These are phyloP conservation scores for Dactylellina drechsleri DNA, from an alignment of 2,329 filamentous ascomycete species.

Conservation along the genomic window DNA sequence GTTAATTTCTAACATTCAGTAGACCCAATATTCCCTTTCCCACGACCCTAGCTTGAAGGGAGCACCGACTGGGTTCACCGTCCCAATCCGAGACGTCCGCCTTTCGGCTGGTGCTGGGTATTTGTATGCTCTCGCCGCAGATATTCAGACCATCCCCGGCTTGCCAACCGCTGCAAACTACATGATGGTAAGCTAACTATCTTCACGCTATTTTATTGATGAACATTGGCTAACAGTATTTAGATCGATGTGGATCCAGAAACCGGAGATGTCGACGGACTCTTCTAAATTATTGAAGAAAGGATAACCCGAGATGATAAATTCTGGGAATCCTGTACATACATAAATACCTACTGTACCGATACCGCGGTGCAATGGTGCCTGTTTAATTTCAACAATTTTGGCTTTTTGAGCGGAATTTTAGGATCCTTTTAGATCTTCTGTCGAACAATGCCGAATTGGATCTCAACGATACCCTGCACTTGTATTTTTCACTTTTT, in stretches of 20 bases:
- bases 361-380: not conserved
- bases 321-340: slow-evolving; percentile 3
- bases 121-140: slow-evolving; percentile 91
- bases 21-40: slow-evolving; percentile 93
- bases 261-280: slow-evolving; percentile 85
- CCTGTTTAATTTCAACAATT: slow-evolving; percentile 48
- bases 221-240: not conserved
- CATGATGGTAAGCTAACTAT: slow-evolving; percentile 37
- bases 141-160: slow-evolving; percentile 96
- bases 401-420: slow-evolving; percentile 24
- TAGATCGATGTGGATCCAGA: slow-evolving; percentile 74
- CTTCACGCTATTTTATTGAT: not conserved
- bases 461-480: slow-evolving; percentile 54
- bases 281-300: slow-evolving; percentile 74
- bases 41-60: slow-evolving; percentile 95
- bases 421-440: slow-evolving; percentile 12
- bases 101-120: slow-evolving; percentile 95
- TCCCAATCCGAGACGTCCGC: slow-evolving; percentile 92
- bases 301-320: slow-evolving; percentile 10
- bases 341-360: not conserved
- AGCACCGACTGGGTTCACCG: slow-evolving; percentile 90
- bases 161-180: slow-evolving; percentile 52
- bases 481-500: slow-evolving; percentile 9
- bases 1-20: not conserved
- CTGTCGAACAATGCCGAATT: slow-evolving; percentile 33